Conservation (phyloP, 2,329 filamentous ascomycete species). For the Mycosphaerella sp. region DNA sequence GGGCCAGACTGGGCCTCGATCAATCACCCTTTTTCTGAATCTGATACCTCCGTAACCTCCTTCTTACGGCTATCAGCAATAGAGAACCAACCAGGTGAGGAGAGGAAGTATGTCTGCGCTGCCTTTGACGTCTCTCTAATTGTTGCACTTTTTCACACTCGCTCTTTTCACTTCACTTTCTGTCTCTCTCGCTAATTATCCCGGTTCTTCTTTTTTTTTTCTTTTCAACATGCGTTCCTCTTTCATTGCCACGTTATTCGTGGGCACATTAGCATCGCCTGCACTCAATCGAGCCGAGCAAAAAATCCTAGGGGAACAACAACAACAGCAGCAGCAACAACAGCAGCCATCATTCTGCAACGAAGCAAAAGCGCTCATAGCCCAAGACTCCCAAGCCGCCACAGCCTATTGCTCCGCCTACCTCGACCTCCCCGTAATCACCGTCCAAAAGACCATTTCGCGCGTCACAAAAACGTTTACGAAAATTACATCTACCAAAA, state of each 20-base stretch:
- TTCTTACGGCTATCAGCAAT: too few relatives aligned
- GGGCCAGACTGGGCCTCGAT: too few relatives aligned
- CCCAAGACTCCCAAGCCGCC: not conserved
- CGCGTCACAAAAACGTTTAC: conserved; percentile 1
- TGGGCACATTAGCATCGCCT: not conserved
- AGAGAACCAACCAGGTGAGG: too few relatives aligned
- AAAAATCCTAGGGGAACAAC: not conserved
- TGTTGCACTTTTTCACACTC: too few relatives aligned
- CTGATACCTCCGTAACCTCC: too few relatives aligned
- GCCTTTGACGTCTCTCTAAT: too few relatives aligned
- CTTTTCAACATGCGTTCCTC: conserved; percentile 1
- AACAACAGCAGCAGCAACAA: not conserved
- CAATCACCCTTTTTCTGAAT: too few relatives aligned
- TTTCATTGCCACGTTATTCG: not conserved
- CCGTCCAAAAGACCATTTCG: not conserved
- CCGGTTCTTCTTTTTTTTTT: too few relatives aligned
- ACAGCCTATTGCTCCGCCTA: conserved; percentile 5
- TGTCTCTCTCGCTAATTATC: too few relatives aligned
- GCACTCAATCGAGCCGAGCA: not conserved
- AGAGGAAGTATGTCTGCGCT: too few relatives aligned
- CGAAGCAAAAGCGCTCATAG: not conserved
- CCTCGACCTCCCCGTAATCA: conserved; percentile 1
- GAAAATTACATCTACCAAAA: conserved; percentile 4
- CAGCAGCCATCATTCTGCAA: not conserved
- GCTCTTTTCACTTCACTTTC: too few relatives aligned